Evolutionary conservation across 2,329 filamentous ascomycete genomes (phyloP), one percentile per base, ranked within the genome.

Genomic region (Xylaria sp.): DNA sequence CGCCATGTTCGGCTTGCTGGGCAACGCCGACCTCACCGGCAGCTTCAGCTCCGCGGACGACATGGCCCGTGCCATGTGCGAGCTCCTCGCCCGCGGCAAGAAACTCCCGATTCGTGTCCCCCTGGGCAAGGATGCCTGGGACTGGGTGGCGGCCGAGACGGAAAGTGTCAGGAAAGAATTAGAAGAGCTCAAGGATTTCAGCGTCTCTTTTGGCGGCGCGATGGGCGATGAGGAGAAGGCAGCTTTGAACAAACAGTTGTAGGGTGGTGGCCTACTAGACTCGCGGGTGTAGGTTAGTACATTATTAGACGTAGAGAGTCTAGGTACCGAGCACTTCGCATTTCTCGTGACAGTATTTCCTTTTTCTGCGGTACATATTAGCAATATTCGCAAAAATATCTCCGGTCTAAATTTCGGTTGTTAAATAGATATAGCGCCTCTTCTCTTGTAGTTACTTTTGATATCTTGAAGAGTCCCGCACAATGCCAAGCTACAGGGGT

Each of bases 31-130:
- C 27, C 46, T 65, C 19, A 67, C 60, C 7, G 64, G 60, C 52
- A 64, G 63, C 19, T 77, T 74, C 62, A 73, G 75, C 11, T 70
- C 73, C 3, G 65, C 77, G 4, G 72, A 71, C 27, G 69, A 68
- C 27, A 72, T 81, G 2, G 77, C 75, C 0, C 65, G 67, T 29
- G 74, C 70, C 10, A 71, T 82, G 41, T 77, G 75, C 31, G 27
- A 61, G 15, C 52, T 79, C 3, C 75, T 75, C 2, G 75, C 68
- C 40, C 64, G 69, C 0, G 74, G 74, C 0, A 55, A 71, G 51
- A 54, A 64, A 13, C 72, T 81, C 9, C 79, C 79, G 4, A 63
- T 81, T 11, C 69, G 78, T 5, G 68, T 81, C 25, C 78, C 80
- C 4, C 67, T 82, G 0, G 79, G 80, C 1, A 64, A 67, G 17